These are phyloP conservation scores for Rhizopus delemar DNA, from an alignment of 371 early-diverging fungal genomes.

Conservation along the genomic window DNA sequence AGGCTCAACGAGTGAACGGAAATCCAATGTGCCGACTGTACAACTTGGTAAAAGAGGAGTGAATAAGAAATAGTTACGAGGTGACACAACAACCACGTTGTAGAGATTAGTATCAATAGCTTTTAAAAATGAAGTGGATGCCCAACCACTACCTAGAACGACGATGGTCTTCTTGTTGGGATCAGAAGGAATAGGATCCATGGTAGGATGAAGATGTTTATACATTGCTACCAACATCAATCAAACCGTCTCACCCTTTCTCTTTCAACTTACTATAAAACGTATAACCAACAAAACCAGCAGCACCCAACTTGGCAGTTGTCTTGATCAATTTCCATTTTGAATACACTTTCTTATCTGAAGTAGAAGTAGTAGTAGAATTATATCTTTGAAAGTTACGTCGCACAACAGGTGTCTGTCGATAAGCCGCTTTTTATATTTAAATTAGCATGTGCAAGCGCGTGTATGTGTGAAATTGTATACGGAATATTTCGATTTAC, in stretches of 20 bases:
- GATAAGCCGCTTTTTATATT: conserved; percentile 14
- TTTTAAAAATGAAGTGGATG: conserved; percentile 77
- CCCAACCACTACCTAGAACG: conserved; percentile 89
- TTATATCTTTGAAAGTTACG: conserved; percentile 25
- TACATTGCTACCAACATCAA: conserved; percentile 44
- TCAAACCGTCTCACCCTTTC: neutral
- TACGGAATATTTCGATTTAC: neutral
- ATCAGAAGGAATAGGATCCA: conserved; percentile 67
- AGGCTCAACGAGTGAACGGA: conserved; percentile 85
- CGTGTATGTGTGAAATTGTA: neutral
- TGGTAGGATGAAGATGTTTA: conserved; percentile 59
- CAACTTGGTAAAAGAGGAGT: conserved; percentile 88
- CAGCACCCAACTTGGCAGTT: conserved; percentile 17
- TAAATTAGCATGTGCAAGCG: neutral
- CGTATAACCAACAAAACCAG: conserved; percentile 24
- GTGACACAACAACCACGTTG: conserved; percentile 83
- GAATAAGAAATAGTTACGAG: conserved; percentile 93
- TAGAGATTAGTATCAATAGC: conserved; percentile 74
- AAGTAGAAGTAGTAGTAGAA: conserved; percentile 15
- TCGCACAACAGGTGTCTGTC: conserved; percentile 27
- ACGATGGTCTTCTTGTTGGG: conserved; percentile 78
- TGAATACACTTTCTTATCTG: conserved; percentile 14
- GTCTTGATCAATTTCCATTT: conserved; percentile 27
- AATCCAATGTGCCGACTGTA: conserved; percentile 86
- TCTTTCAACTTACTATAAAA: conserved; percentile 18